Percentiles rank a stretch among this genome's conserved stretches.
Conservation (phyloP, 441 rosid genomes). For the Populus hybrid region DNA sequence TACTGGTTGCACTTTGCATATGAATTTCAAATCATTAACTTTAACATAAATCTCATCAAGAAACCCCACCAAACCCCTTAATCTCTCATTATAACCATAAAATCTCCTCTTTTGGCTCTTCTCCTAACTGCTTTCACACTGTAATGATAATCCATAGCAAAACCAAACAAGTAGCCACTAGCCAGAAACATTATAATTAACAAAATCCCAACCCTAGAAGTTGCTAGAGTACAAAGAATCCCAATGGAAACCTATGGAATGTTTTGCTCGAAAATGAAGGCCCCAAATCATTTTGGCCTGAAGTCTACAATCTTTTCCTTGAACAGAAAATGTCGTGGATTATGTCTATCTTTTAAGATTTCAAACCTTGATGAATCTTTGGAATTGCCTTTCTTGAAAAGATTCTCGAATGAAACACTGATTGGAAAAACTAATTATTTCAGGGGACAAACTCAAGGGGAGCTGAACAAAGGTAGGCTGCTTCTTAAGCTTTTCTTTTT, state of each 20-base stretch:
- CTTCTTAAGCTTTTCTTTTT: constrained; percentile 13
- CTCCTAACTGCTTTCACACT: background rate
- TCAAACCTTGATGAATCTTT: background rate
- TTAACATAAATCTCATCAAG: background rate
- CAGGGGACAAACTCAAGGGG: constrained; percentile 53
- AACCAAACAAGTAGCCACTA: background rate
- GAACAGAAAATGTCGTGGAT: background rate
- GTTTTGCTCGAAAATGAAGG: background rate
- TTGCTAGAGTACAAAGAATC: background rate
- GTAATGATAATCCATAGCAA: background rate
- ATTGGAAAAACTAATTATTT: constrained; percentile 23
- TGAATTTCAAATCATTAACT: background rate
- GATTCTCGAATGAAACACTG: constrained; percentile 16
- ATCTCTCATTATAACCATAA: background rate
- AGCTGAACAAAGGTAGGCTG: constrained; percentile 38
- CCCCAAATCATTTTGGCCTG: background rate
- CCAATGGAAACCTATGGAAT: background rate
- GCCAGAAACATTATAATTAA: background rate
- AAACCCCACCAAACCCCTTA: background rate
- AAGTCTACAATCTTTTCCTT: background rate
- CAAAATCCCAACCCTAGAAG: background rate
- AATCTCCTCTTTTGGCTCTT: background rate
- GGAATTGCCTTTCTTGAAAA: constrained; percentile 6
- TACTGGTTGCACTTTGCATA: background rate
- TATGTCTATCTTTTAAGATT: background rate